Percentiles rank a stretch among this genome's conserved stretches.
These are phyloP conservation scores for Digitaria exilis DNA, from an alignment of 202 grass and related monocot genomes.

Conservation along the genomic window DNA sequence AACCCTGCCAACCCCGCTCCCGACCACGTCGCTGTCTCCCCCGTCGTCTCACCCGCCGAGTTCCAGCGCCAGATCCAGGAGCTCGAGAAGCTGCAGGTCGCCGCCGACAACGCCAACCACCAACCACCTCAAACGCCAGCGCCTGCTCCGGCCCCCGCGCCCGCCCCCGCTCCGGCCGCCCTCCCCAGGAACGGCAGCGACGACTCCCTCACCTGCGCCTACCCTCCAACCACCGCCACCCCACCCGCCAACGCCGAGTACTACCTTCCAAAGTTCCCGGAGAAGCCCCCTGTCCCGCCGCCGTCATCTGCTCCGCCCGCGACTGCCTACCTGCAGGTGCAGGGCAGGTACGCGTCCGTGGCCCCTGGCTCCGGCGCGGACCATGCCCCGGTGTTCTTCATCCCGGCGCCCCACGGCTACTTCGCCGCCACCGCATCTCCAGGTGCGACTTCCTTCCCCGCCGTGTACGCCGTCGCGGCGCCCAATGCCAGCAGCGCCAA, in stretches of 20 bases:
- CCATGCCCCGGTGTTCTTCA: conserved; percentile 60
- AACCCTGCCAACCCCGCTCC: conserved; percentile 37
- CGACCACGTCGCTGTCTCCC: conserved; percentile 37
- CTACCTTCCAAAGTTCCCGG: conserved; percentile 54
- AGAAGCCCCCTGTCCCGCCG: conserved; percentile 48
- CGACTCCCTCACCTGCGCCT: conserved; percentile 64
- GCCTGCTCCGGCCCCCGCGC: not conserved
- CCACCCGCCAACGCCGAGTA: conserved; percentile 38
- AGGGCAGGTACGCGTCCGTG: conserved; percentile 55
- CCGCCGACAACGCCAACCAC: conserved; percentile 52
- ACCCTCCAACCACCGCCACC: conserved; percentile 42
- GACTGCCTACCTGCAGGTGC: conserved; percentile 49
- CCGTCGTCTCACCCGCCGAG: conserved; percentile 55
- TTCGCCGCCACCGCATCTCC: conserved; percentile 42
- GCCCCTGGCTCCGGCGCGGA: conserved; percentile 61
- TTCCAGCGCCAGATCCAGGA: conserved; percentile 76
- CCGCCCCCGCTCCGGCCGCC: not conserved
- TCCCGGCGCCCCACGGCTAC: conserved; percentile 66
- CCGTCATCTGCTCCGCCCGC: conserved; percentile 51
- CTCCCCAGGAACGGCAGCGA: conserved; percentile 66
- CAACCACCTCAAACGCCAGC: conserved; percentile 8
- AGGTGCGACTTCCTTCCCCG: conserved; percentile 47
- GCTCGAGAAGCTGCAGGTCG: conserved; percentile 69
- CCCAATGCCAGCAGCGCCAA: conserved; percentile 41
- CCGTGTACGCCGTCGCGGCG: conserved; percentile 54